These are phyloP conservation scores for Grosmannia clavigera DNA, from an alignment of 2,329 filamentous ascomycete genomes.

Conservation along the genomic window DNA sequence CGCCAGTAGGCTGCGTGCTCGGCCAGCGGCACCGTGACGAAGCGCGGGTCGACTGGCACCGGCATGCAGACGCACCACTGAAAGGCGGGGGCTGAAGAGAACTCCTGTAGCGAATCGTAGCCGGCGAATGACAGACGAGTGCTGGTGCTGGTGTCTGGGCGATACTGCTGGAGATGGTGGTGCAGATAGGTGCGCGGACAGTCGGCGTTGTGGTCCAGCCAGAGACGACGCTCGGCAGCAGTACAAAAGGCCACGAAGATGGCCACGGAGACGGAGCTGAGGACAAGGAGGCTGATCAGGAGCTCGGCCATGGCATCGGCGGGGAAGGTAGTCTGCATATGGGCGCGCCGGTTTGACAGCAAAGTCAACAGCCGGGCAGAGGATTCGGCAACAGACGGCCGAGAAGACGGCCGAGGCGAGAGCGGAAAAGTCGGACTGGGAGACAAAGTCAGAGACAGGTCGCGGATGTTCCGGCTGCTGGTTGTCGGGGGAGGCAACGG, in stretches of 20 bases:
- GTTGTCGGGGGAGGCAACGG: background rate
- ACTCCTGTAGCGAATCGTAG: background rate
- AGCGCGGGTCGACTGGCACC: slow-evolving; percentile 5
- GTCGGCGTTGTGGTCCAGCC: slow-evolving; percentile 9
- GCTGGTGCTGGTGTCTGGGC: slow-evolving; percentile 1
- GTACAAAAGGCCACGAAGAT: background rate
- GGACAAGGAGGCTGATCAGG: background rate
- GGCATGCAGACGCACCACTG: slow-evolving; percentile 6
- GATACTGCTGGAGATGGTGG: slow-evolving; percentile 2
- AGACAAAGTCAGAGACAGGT: too few species aligned
- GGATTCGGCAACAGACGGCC: background rate
- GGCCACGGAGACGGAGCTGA: background rate
- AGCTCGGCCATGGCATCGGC: slow-evolving; percentile 6
- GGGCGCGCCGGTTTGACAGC: background rate
- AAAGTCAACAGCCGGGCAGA: background rate
- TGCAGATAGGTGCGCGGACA: slow-evolving; percentile 4
- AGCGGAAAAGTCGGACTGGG: background rate
- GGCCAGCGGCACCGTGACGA: background rate
- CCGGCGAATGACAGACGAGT: background rate
- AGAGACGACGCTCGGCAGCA: slow-evolving; percentile 5
- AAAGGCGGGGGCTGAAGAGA: background rate
- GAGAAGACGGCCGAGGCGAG: background rate
- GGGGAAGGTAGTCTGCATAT: background rate
- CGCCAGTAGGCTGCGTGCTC: background rate
- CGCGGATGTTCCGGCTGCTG: background rate